Conservation (phyloP, 441 rosid genomes). For the Pelargonium citronellum region DNA sequence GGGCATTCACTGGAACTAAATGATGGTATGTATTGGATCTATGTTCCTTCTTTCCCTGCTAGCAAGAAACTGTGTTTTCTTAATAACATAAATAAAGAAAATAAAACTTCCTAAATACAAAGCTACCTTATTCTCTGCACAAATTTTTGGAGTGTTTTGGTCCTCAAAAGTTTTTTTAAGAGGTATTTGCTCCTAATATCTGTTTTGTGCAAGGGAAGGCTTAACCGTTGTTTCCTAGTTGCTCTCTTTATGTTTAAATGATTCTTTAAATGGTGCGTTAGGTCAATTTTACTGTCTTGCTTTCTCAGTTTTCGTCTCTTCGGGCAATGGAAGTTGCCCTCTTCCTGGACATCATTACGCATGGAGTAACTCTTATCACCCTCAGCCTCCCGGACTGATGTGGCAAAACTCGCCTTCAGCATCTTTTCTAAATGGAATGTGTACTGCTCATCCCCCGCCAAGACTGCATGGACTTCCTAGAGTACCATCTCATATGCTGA, state of each 20-base stretch:
- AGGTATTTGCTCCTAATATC: not conserved
- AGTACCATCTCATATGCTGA: conserved; percentile 37
- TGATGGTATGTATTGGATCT: conserved; percentile 16
- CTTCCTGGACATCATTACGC: conserved; percentile 36
- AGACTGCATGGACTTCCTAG: conserved; percentile 39
- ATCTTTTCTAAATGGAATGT: conserved; percentile 41
- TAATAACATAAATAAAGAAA: not conserved
- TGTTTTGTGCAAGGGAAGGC: not conserved
- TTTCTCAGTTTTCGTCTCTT: conserved; percentile 45
- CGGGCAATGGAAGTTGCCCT: conserved; percentile 31
- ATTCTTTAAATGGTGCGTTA: not conserved
- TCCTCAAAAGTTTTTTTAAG: not conserved
- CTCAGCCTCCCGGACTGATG: conserved; percentile 39
- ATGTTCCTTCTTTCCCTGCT: not conserved
- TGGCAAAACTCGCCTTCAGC: conserved; percentile 48
- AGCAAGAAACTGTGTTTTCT: not conserved
- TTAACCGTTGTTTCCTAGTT: conserved; percentile 2
- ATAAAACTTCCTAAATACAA: not conserved
- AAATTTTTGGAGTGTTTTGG: not conserved
- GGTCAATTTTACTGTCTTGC: conserved; percentile 9
- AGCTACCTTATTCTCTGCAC: not conserved
- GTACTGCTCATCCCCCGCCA: conserved; percentile 30
- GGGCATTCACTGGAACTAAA: conserved; percentile 36
- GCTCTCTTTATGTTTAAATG: conserved; percentile 14
- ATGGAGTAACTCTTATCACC: conserved; percentile 40